Conservation (phyloP, 1,284 basidiomycete genomes). For the Xerocomus nothofagi region DNA sequence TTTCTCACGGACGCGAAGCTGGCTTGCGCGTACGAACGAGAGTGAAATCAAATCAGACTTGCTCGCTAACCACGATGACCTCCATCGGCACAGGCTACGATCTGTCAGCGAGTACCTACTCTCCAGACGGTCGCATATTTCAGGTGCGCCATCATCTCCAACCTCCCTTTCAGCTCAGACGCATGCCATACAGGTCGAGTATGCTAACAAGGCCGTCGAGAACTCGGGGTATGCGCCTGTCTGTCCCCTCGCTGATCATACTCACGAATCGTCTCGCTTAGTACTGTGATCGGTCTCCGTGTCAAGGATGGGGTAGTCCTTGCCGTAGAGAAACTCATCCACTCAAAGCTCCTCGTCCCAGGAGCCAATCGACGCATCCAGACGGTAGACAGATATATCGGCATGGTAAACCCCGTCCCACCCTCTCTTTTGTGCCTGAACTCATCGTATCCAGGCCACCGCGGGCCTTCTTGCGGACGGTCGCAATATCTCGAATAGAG, state of each 20-base stretch:
- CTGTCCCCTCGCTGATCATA: slow-evolving; percentile 1
- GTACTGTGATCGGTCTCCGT: slow-evolving; percentile 88
- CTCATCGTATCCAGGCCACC: slow-evolving; percentile 61
- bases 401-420: slow-evolving; percentile 63
- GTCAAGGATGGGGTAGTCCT: slow-evolving; percentile 94
- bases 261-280: slow-evolving; percentile 34
- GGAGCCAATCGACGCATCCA: slow-evolving; percentile 93
- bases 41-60: not conserved
- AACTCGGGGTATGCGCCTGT: slow-evolving; percentile 78
- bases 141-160: slow-evolving; percentile 55
- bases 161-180: slow-evolving; percentile 8
- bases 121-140: slow-evolving; percentile 97
- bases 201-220: slow-evolving; percentile 98
- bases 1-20: slow-evolving; percentile 38
- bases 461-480: slow-evolving; percentile 96
- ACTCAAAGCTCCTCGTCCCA: slow-evolving; percentile 95
- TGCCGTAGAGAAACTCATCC: slow-evolving; percentile 97
- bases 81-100: slow-evolving; percentile 99
- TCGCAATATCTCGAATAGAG: slow-evolving; percentile 83
- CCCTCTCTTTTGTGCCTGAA: not conserved
- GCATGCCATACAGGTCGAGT: slow-evolving; percentile 75
- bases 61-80: slow-evolving; percentile 63
- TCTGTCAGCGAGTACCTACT: slow-evolving; percentile 97
- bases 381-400: slow-evolving; percentile 91
- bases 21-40: slow-evolving; percentile 37